Conservation (phyloP, 2,329 filamentous ascomycete species). For the Didymella arachidicola region DNA sequence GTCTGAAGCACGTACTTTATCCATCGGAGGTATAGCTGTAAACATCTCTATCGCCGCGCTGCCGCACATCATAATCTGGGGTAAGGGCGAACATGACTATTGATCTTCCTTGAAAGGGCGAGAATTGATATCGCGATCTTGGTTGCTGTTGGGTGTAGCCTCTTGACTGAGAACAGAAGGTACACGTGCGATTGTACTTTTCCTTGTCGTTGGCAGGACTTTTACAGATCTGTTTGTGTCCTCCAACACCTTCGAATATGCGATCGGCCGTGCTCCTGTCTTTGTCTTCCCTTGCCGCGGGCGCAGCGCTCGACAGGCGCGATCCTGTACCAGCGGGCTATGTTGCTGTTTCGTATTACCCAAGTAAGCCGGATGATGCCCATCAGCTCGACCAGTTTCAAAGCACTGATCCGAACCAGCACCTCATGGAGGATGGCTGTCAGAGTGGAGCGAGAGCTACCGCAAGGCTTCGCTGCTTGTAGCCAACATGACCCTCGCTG, state of each 20-base stretch:
- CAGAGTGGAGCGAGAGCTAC: slow-evolving; percentile 74
- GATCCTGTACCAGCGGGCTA: slow-evolving; percentile 46
- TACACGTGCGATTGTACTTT: neutral
- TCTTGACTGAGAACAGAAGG: neutral
- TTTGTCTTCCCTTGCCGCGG: slow-evolving; percentile 30
- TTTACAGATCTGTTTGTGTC: neutral
- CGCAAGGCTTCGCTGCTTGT: slow-evolving; percentile 73
- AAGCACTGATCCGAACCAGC: slow-evolving; percentile 44
- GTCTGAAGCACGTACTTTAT: slow-evolving; percentile 4
- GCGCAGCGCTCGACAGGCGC: slow-evolving; percentile 42
- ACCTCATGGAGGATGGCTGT: slow-evolving; percentile 74
- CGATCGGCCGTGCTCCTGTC: slow-evolving; percentile 33
- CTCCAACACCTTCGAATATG: slow-evolving; percentile 26
- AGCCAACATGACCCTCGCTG: slow-evolving; percentile 77
- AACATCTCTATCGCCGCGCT: slow-evolving; percentile 8
- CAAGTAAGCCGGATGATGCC: slow-evolving; percentile 42
- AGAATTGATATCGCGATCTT: slow-evolving; percentile 9
- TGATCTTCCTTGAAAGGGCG: neutral
- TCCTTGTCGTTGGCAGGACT: neutral
- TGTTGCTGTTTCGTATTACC: slow-evolving; percentile 69
- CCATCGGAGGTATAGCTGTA: slow-evolving; percentile 10
- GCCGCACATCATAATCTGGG: slow-evolving; percentile 13
- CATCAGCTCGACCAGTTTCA: neutral
- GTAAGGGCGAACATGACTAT: slow-evolving; percentile 10
- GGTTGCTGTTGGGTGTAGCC: neutral